phyloP scores from a whole-genome alignment of 2,329 filamentous ascomycete species.

The Chalaropsis thielavioides region DNA sequence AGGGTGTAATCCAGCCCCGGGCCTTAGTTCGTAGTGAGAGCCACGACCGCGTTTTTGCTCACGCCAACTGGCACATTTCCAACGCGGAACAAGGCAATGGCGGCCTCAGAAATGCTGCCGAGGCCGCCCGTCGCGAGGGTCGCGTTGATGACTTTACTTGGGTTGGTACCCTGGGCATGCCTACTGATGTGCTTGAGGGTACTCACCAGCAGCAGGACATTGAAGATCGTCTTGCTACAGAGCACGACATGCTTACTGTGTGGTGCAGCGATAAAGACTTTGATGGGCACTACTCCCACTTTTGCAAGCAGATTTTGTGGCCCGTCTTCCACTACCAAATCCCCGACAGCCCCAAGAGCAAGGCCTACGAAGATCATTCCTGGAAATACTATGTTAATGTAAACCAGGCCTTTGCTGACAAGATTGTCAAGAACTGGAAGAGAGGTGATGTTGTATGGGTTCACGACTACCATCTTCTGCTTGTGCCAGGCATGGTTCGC shows the following conservation, averaged over 20 bases:
- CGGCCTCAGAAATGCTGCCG: conserved; percentile 75
- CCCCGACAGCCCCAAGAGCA: conserved; percentile 94
- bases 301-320: conserved; percentile 96
- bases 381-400: conserved; percentile 90
- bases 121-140: conserved; percentile 57
- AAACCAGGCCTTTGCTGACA: conserved; percentile 85
- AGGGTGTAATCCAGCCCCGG: conserved; percentile 43
- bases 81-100: conserved; percentile 85
- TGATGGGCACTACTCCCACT: conserved; percentile 86
- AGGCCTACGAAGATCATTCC: conserved; percentile 92
- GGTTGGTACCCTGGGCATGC: conserved; percentile 88
- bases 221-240: conserved; percentile 62
- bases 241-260: conserved; percentile 70
- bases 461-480: conserved; percentile 84
- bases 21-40: conserved; percentile 42
- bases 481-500: conserved; percentile 80
- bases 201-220: conserved; percentile 69
- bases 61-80: conserved; percentile 70
- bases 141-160: conserved; percentile 64
- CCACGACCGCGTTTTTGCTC: conserved; percentile 56
- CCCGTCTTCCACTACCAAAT: conserved; percentile 98
- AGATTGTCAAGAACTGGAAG: conserved; percentile 84
- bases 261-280: conserved; percentile 85
- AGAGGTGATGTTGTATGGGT: conserved; percentile 86
- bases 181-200: conserved; percentile 68